These are phyloP conservation scores for Rehmannia glutinosa DNA, from an alignment of 257 asterid species.

Conservation along the genomic window DNA sequence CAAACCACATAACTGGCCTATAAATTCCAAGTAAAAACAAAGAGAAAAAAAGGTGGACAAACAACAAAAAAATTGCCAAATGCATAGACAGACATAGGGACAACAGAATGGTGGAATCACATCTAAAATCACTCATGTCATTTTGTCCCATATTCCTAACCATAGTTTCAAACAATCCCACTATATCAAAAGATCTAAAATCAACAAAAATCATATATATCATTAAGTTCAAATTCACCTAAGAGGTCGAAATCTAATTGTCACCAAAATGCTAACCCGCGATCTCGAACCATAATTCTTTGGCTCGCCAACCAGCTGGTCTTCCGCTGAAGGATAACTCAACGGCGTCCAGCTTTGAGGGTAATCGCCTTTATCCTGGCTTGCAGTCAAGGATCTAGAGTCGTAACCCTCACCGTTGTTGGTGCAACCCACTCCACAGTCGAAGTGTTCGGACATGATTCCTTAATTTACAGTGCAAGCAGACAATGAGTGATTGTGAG, in stretches of 20 bases:
- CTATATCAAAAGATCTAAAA: constrained; percentile 28
- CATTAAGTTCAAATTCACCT: constrained; percentile 49
- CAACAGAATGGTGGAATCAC: constrained; percentile 19
- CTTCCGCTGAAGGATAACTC: constrained; percentile 63
- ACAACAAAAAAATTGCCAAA: constrained; percentile 50
- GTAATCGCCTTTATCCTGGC: constrained; percentile 35
- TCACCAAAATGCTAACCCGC: constrained; percentile 90
- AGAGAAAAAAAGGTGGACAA: not conserved
- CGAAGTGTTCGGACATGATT: too few species aligned
- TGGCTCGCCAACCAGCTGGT: constrained; percentile 56
- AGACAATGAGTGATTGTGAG: too few species aligned
- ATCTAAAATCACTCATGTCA: constrained; percentile 18
- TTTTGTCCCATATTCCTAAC: constrained; percentile 29
- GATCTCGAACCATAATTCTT: constrained; percentile 59
- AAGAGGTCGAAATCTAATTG: constrained; percentile 92
- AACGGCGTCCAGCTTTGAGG: constrained; percentile 52
- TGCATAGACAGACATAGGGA: constrained; percentile 79
- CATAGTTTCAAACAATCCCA: constrained; percentile 27
- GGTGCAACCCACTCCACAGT: too few species aligned
- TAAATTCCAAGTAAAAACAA: not conserved
- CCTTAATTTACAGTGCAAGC: too few species aligned
- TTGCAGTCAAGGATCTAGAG: constrained; percentile 77
- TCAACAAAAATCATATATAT: constrained; percentile 50
- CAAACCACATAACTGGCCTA: not conserved
- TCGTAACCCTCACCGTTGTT: constrained; percentile 40